phyloP scores from a whole-genome alignment of 345 rosid species.

The Combretum micranthum region DNA sequence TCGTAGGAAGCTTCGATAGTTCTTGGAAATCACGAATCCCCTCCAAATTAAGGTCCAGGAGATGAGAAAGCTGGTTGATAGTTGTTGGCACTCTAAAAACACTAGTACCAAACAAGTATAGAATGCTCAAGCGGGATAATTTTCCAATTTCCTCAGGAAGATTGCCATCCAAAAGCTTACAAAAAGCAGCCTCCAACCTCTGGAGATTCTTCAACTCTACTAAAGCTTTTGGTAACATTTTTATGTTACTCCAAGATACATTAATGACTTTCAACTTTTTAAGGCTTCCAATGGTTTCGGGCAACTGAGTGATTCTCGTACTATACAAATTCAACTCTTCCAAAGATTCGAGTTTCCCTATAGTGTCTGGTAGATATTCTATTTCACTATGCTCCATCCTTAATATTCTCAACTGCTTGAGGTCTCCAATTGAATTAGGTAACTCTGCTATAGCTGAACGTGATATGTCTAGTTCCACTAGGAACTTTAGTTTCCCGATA shows the following conservation, averaged over 20 bases:
- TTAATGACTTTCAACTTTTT: background rate
- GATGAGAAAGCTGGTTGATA: background rate
- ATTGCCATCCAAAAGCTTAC: background rate
- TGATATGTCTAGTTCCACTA: conserved; percentile 4
- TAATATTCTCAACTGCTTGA: background rate
- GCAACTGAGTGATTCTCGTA: too few species aligned
- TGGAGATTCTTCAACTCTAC: background rate
- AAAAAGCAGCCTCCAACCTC: background rate
- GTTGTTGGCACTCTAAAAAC: background rate
- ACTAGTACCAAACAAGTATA: background rate
- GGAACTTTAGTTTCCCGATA: background rate
- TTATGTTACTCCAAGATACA: background rate
- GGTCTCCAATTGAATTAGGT: background rate
- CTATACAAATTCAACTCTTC: too few species aligned
- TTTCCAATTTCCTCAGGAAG: background rate
- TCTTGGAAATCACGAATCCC: background rate
- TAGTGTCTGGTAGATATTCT: too few species aligned
- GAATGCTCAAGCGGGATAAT: too few species aligned
- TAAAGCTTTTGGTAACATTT: background rate
- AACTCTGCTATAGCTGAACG: background rate
- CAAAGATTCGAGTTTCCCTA: too few species aligned
- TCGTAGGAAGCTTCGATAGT: background rate
- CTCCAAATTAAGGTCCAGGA: background rate
- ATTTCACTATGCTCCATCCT: too few species aligned
- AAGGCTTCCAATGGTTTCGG: background rate